Evolutionary conservation across 176 grass and related monocot species (phyloP), one percentile per base, ranked within the genome.

Genomic region (Carex littledalei): DNA sequence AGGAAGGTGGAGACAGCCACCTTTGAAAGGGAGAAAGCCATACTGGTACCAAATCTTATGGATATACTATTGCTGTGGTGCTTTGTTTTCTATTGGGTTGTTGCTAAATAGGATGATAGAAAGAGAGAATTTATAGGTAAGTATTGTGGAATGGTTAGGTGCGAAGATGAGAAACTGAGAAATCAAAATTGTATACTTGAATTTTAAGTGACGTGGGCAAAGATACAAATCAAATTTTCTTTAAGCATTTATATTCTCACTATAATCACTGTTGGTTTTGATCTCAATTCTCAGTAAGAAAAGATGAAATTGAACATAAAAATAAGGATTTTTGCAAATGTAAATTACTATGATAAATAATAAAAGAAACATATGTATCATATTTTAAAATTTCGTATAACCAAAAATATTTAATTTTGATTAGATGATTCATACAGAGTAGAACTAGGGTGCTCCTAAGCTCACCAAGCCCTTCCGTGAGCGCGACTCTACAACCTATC

Each of bases 41-140:
- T 83, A 17, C 74, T 78, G 24, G 74, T 78, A 78, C 21, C 74
- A 56, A 54, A 21, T 45, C 29, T 82, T 64, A 21, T 62, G 32
- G 15, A 81, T 14, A 82, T 64, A 12, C 80, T 53, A 34, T 55
- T 66, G 2, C 63, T 53, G 37, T 37, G 57, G 59, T 49, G 17
- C 34, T 45, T 82, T 37, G 13, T 47, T 21, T 75, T 35, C 34
- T 6, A 45, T 22, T 68, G 61, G 43, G 22, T 67, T 83, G 62
- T 47, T 83, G 12, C 10, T 12, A 12, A 3, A 13, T 67, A 31
- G 26, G 22, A 67, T 32, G 31, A 64, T 41, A 50, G 8, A n/a
- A n/a, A n/a, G 80, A 54, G 81, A 16, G 63, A 66, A 83, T 83
- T 66, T 83, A 83, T 83, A 83, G 81, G 9, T 83, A 52, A 65